These are phyloP conservation scores for Komagataella populi DNA, from an alignment of 805 yeast genomes.

Conservation along the genomic window DNA sequence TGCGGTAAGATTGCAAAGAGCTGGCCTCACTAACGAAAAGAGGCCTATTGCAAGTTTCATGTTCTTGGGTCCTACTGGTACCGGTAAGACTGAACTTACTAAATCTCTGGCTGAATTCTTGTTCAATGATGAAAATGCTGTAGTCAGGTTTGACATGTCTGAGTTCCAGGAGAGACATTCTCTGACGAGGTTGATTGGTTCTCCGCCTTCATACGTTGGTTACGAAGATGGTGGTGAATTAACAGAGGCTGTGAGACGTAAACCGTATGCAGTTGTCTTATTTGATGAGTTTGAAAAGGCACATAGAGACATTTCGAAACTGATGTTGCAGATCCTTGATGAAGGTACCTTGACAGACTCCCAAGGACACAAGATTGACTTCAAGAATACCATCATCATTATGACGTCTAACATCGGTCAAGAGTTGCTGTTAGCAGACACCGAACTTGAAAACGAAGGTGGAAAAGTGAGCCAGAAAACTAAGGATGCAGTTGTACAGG, in stretches of 20 bases:
- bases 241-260: conserved; percentile 91
- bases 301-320: conserved; percentile 87
- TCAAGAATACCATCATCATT: conserved; percentile 86
- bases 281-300: conserved; percentile 98
- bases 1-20: conserved; percentile 92
- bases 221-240: conserved; percentile 94
- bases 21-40: conserved; percentile 88
- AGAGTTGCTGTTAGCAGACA: conserved; percentile 64
- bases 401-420: conserved; percentile 98
- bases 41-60: conserved; percentile 94
- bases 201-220: conserved; percentile 97
- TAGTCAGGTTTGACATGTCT: conserved; percentile 92
- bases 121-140: conserved; percentile 79
- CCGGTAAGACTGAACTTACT: conserved; percentile 94
- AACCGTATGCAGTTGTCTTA: conserved; percentile 84
- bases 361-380: conserved; percentile 88
- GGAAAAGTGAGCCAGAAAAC: conserved; percentile 43
- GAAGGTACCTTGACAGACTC: conserved; percentile 93
- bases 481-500: conserved; percentile 46
- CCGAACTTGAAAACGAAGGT: conserved; percentile 28
- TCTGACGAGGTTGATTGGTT: conserved; percentile 83
- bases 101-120: conserved; percentile 85
- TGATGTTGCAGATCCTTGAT: conserved; percentile 82
- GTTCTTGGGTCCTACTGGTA: conserved; percentile 97
- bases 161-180: conserved; percentile 95